phyloP scores from a whole-genome alignment of 2,329 filamentous ascomycete species.

The Diplodia sapinea region DNA sequence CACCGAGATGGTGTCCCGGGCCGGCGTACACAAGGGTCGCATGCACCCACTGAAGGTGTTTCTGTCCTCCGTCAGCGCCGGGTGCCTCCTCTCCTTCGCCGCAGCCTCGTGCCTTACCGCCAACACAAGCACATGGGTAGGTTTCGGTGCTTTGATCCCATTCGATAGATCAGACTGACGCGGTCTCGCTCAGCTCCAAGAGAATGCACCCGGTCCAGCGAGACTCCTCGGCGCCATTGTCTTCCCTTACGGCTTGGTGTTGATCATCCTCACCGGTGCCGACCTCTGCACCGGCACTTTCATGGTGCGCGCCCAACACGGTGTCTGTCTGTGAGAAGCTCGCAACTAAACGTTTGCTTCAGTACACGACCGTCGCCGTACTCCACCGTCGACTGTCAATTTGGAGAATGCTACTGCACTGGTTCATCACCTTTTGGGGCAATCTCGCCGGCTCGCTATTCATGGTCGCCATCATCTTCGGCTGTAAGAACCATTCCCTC shows the following conservation, averaged over 20 bases:
- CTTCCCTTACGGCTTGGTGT: conserved; percentile 29
- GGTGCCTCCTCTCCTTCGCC: conserved; percentile 58
- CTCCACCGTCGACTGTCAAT: conserved; percentile 41
- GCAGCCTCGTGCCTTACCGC: conserved; percentile 24
- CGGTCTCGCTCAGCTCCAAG: conserved; percentile 16
- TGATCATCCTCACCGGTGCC: conserved; percentile 27
- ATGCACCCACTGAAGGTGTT: conserved; percentile 62
- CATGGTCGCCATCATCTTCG: conserved; percentile 56
- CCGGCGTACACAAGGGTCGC: conserved; percentile 59
- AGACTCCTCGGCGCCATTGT: conserved; percentile 23
- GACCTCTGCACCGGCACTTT: conserved; percentile 30
- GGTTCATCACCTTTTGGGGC: conserved; percentile 56
- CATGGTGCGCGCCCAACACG: conserved; percentile 13
- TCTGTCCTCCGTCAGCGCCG: conserved; percentile 58
- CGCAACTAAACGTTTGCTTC: too few relatives aligned
- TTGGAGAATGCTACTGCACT: conserved; percentile 48
- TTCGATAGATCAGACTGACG: not conserved
- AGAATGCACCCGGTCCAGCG: conserved; percentile 24
- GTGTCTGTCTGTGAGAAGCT: too few relatives aligned
- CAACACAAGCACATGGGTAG: conserved; percentile 25
- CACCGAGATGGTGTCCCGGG: conserved; percentile 57
- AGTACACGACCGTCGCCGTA: conserved; percentile 33
- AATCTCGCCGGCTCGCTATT: conserved; percentile 59
- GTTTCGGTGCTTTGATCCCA: not conserved
- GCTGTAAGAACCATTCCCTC: conserved; percentile 43